Evolutionary conservation across 176 grass and related monocot genomes (phyloP).

Genomic region (Cocos nucifera): DNA sequence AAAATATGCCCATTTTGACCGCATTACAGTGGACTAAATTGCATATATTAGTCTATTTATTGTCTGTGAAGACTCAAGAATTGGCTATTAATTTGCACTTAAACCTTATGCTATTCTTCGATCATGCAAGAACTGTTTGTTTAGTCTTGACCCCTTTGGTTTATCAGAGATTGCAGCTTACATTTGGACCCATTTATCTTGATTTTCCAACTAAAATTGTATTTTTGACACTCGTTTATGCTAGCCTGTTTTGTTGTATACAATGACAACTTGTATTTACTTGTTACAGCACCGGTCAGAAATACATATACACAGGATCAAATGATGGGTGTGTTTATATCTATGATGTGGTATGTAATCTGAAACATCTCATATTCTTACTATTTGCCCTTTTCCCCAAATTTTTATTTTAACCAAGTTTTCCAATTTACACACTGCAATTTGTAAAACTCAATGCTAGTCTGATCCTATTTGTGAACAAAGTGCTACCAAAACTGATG

Average conservation of each 20-base stretch:
- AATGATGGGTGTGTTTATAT: slow-evolving; percentile 64
- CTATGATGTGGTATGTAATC: slow-evolving; percentile 68
- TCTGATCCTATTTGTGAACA: too few relatives aligned
- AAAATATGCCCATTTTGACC: too few relatives aligned
- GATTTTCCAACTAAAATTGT: slow-evolving; percentile 1
- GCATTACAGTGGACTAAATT: too few relatives aligned
- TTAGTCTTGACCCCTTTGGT: too few relatives aligned
- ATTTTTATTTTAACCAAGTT: slow-evolving; percentile 4
- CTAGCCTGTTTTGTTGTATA: not conserved
- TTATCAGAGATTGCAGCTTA: too few relatives aligned
- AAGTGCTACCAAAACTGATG: too few relatives aligned
- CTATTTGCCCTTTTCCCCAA: not conserved
- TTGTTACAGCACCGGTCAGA: slow-evolving; percentile 75
- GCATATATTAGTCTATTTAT: too few relatives aligned
- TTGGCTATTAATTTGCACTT: too few relatives aligned
- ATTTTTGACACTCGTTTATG: not conserved
- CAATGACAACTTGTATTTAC: slow-evolving; percentile 1
- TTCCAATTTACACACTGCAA: not conserved
- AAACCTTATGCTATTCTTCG: too few relatives aligned
- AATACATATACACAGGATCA: slow-evolving; percentile 95
- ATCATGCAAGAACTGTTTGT: too few relatives aligned
- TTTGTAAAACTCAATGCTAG: too few relatives aligned
- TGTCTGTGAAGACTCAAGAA: too few relatives aligned
- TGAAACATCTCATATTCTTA: slow-evolving; percentile 9
- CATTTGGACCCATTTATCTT: not conserved